Evolutionary conservation across 208 protist genomes (phyloP).

Genomic region (Trypanosoma avium): DNA sequence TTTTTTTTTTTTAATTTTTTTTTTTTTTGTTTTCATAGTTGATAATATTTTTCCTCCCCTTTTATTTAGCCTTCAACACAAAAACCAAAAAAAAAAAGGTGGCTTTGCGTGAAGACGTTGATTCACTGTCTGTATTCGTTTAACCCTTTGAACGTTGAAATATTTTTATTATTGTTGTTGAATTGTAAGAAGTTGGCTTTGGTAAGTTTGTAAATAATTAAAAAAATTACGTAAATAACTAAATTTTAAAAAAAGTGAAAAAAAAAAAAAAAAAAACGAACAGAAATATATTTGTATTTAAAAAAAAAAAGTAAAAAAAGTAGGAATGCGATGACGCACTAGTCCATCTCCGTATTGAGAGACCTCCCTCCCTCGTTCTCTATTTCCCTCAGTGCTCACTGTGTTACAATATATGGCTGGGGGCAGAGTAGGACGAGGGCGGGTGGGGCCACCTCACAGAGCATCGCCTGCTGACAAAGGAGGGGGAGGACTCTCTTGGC

Average conservation of each 20-base stretch:
- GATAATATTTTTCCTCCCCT: too few species aligned
- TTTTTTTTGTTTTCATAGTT: too few species aligned
- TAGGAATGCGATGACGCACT: neutral
- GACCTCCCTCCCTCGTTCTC: too few species aligned
- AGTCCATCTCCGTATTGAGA: too few species aligned
- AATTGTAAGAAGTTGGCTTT: constrained; percentile 5
- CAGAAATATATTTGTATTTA: too few species aligned
- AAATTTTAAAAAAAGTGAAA: constrained; percentile 6
- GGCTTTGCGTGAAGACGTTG: constrained; percentile 1
- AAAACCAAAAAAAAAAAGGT: neutral
- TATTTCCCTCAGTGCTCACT: too few species aligned
- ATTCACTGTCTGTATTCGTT: neutral
- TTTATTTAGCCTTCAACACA: too few species aligned
- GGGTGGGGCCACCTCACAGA: constrained; percentile 41
- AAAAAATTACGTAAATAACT: too few species aligned
- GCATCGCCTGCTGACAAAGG: constrained; percentile 55
- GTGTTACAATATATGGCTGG: constrained; percentile 15
- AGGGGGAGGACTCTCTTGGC: constrained; percentile 77
- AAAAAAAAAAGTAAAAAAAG: constrained; percentile 7
- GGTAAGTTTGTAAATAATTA: constrained; percentile 18
- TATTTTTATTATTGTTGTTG: neutral
- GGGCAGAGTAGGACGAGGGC: constrained; percentile 30
- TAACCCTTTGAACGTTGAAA: neutral
- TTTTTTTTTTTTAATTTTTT: neutral
- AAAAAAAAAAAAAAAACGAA: constrained; percentile 14